Evolutionary conservation across 129 eudicot species (phyloP).

Genomic region (Lactuca saligna): DNA sequence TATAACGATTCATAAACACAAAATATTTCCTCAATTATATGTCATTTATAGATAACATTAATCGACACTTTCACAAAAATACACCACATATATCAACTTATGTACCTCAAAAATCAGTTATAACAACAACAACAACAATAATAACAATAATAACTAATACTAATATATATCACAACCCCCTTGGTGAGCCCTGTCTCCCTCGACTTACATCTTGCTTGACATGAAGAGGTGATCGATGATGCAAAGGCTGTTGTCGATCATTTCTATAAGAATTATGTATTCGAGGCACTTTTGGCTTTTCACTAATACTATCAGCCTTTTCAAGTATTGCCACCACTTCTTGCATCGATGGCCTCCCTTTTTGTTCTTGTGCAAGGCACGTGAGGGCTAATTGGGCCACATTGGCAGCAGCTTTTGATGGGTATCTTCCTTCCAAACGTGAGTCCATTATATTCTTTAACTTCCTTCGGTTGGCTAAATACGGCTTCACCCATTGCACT

Average conservation of each 20-base stretch:
- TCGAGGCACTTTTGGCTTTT: conserved; percentile 57
- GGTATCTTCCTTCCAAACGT: conserved; percentile 81
- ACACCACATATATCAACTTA: conserved; percentile 12
- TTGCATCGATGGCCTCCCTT: conserved; percentile 68
- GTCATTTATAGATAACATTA: background rate
- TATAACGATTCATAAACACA: too few species aligned
- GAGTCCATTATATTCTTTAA: conserved; percentile 71
- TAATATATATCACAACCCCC: conserved; percentile 28
- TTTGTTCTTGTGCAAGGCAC: conserved; percentile 66
- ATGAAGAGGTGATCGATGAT: conserved; percentile 50
- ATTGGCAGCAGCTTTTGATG: conserved; percentile 60
- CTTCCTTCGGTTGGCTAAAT: conserved; percentile 57
- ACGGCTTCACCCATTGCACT: conserved; percentile 78
- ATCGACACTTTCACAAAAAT: conserved; percentile 15
- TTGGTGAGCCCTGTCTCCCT: conserved; percentile 37
- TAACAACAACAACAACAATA: background rate
- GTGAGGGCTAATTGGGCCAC: conserved; percentile 74
- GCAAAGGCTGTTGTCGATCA: conserved; percentile 39
- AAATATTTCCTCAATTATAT: conserved; percentile 1
- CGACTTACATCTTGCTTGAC: conserved; percentile 35
- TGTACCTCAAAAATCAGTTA: conserved; percentile 11
- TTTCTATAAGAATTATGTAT: conserved; percentile 33
- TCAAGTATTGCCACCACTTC: conserved; percentile 70
- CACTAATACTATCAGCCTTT: conserved; percentile 43
- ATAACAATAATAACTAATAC: conserved; percentile 11